Percentiles rank a stretch among this genome's conserved stretches.
Evolutionary conservation across 2,329 filamentous ascomycete genomes (phyloP).

Genomic region (Capronia americana): DNA sequence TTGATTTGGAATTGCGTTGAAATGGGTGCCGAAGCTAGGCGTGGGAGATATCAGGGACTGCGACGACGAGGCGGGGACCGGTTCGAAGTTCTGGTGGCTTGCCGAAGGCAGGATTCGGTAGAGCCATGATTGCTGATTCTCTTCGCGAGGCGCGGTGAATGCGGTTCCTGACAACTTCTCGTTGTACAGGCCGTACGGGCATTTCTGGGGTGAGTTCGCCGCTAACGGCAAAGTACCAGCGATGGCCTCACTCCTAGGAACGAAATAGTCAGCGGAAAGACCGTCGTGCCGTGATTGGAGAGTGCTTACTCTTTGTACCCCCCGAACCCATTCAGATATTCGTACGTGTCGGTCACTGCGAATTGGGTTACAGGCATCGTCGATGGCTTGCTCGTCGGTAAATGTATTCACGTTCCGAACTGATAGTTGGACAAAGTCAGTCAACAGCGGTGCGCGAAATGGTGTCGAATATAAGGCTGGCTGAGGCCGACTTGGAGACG

Average conservation of each 20-base stretch:
- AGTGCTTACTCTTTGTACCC: conserved; percentile 72
- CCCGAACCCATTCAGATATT: conserved; percentile 79
- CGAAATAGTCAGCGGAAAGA: conserved; percentile 10
- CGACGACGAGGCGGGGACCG: conserved; percentile 54
- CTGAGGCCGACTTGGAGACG: conserved; percentile 8
- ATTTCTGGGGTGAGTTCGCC: conserved; percentile 82
- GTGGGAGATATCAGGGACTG: conserved; percentile 51
- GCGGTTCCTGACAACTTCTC: conserved; percentile 78
- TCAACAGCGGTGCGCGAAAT: not conserved
- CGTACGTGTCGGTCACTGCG: conserved; percentile 70
- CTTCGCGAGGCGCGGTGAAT: conserved; percentile 72
- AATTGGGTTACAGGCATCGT: conserved; percentile 71
- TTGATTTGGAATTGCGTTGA: conserved; percentile 80
- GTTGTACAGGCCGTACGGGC: conserved; percentile 77
- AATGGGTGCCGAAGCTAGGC: conserved; percentile 63
- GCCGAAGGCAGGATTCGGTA: conserved; percentile 73
- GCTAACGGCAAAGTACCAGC: conserved; percentile 75
- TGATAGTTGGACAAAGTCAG: conserved; percentile 19
- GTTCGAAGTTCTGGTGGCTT: conserved; percentile 60
- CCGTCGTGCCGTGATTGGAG: not conserved
- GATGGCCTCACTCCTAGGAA: conserved; percentile 73
- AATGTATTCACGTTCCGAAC: conserved; percentile 41
- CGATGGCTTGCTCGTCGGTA: conserved; percentile 40
- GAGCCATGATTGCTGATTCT: conserved; percentile 75
- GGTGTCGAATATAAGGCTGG: not conserved